Conservation (phyloP, 768 basidiomycete species). For the Mycena belliarum region DNA sequence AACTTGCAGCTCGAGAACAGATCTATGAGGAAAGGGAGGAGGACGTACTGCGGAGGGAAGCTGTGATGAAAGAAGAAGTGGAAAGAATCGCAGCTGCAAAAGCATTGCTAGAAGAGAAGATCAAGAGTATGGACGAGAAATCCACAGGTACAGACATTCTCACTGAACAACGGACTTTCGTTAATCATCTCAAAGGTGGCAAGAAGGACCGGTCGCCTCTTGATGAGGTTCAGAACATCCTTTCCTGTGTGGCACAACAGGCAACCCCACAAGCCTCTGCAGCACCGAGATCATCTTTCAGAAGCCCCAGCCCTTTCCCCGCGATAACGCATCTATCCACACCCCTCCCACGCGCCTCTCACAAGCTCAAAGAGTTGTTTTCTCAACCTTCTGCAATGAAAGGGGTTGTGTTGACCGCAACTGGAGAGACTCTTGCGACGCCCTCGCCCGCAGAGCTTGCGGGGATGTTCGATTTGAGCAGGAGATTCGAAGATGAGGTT, state of each 20-base stretch:
- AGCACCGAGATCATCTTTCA: constrained; percentile 17
- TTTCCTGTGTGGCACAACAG: constrained; percentile 31
- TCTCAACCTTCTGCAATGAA: constrained; percentile 62
- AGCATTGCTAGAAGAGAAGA: constrained; percentile 51
- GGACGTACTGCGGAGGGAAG: constrained; percentile 38
- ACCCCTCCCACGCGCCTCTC: constrained; percentile 45
- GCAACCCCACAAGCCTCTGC: constrained; percentile 32
- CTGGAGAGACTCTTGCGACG: constrained; percentile 73
- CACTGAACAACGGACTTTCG: not conserved
- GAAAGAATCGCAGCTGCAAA: constrained; percentile 46
- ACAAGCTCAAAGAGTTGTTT: constrained; percentile 27
- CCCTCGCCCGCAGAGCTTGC: constrained; percentile 68
- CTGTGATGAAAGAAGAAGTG: constrained; percentile 42
- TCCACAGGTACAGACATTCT: constrained; percentile 5
- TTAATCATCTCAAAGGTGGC: constrained; percentile 26
- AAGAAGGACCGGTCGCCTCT: constrained; percentile 47
- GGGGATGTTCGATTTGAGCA: constrained; percentile 53
- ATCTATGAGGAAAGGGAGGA: constrained; percentile 54
- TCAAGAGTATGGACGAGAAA: constrained; percentile 43
- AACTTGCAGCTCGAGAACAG: constrained; percentile 51
- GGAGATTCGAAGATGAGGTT: constrained; percentile 22
- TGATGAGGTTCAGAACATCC: constrained; percentile 75
- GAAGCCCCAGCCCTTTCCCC: constrained; percentile 25
- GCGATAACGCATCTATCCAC: constrained; percentile 48
- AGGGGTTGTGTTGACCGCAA: constrained; percentile 77